These are phyloP conservation scores for Trichophyton benhamiae DNA, from an alignment of 2,329 filamentous ascomycete species.

Conservation along the genomic window DNA sequence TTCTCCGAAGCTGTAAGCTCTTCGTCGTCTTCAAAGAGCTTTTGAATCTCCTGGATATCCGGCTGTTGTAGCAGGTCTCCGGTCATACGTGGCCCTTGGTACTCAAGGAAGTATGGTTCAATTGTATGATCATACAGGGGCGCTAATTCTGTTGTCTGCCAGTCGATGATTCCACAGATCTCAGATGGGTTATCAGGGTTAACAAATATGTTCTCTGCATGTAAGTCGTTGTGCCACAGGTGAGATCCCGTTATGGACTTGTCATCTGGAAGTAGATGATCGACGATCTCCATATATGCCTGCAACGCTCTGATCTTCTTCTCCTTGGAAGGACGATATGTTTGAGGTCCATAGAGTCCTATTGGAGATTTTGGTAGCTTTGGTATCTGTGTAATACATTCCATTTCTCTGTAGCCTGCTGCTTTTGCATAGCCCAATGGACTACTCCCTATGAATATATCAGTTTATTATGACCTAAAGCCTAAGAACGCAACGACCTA, in stretches of 20 bases:
- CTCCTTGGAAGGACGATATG: constrained; percentile 23
- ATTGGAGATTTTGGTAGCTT: constrained; percentile 16
- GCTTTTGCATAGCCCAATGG: constrained; percentile 22
- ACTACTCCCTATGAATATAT: constrained; percentile 21
- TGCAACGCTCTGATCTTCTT: constrained; percentile 20
- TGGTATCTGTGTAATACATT: constrained; percentile 21
- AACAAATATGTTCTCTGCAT: constrained; percentile 31
- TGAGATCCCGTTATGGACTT: constrained; percentile 17
- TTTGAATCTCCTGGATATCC: not conserved
- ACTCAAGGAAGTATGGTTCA: constrained; percentile 20
- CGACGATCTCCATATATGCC: constrained; percentile 23
- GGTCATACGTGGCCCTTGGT: constrained; percentile 13
- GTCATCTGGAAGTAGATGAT: constrained; percentile 23
- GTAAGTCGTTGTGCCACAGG: constrained; percentile 32
- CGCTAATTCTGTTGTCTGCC: constrained; percentile 19
- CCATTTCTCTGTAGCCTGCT: constrained; percentile 23
- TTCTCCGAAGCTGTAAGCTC: not conserved
- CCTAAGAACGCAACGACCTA: constrained; percentile 14
- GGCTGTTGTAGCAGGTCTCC: constrained; percentile 3
- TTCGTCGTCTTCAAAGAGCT: not conserved
- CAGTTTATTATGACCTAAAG: not conserved
- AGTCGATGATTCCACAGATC: constrained; percentile 19
- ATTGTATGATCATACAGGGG: constrained; percentile 21
- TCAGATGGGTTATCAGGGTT: constrained; percentile 11
- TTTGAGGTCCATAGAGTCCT: constrained; percentile 17